Percentiles rank a stretch among this genome's conserved stretches.
Evolutionary conservation across 208 protist genomes (phyloP).

Genomic region (Leishmania gerbilli): DNA sequence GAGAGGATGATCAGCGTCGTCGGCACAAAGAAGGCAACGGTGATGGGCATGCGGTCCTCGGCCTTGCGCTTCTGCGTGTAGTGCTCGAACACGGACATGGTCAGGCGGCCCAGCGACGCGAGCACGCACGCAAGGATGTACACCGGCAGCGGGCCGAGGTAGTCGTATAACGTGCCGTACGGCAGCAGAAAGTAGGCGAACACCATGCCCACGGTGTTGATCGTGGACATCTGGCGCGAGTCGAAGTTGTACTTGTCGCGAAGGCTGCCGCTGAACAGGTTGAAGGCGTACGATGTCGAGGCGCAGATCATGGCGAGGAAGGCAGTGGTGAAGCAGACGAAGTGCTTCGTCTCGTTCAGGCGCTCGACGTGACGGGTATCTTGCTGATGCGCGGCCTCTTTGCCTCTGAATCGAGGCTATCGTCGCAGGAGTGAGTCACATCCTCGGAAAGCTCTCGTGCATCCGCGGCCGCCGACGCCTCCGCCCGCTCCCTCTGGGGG

Average conservation of each 20-base stretch:
- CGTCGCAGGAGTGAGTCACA: neutral
- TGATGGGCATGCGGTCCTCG: constrained; percentile 74
- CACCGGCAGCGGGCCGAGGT: constrained; percentile 49
- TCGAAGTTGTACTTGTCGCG: constrained; percentile 42
- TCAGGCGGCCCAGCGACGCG: constrained; percentile 44
- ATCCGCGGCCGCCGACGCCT: neutral
- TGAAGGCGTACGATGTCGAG: constrained; percentile 61
- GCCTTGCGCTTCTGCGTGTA: constrained; percentile 42
- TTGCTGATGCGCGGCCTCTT: constrained; percentile 19
- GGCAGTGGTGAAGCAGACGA: constrained; percentile 35
- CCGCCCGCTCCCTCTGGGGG: neutral
- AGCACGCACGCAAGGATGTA: constrained; percentile 31
- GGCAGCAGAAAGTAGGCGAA: constrained; percentile 44
- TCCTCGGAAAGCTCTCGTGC: neutral
- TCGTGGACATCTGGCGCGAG: constrained; percentile 54
- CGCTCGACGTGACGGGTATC: constrained; percentile 16
- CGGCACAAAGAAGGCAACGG: constrained; percentile 59
- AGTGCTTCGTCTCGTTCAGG: constrained; percentile 38
- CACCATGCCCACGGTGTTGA: constrained; percentile 50
- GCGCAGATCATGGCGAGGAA: constrained; percentile 44
- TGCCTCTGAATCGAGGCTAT: constrained; percentile 15
- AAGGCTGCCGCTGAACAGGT: constrained; percentile 50
- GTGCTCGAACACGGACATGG: constrained; percentile 60
- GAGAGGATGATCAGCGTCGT: constrained; percentile 47
- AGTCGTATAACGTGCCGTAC: constrained; percentile 57